Evolutionary conservation across 495 filamentous ascomycete species (phyloP).

Genomic region (Tuber aestivum): DNA sequence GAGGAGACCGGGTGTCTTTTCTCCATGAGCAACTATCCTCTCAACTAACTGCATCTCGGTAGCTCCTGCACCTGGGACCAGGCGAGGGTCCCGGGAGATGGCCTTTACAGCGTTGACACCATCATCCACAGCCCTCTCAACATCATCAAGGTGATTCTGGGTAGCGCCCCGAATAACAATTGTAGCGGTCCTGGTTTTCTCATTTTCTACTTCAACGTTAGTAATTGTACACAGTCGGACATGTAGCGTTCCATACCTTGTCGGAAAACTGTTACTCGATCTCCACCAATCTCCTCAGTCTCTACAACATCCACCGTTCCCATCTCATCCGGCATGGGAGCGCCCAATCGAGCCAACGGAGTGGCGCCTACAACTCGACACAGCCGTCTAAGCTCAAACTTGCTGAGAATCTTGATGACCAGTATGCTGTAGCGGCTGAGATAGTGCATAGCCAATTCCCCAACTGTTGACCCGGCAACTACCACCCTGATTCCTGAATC

Average conservation of each 20-base stretch:
- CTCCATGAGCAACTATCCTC: slow-evolving; percentile 77
- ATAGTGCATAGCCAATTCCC: slow-evolving; percentile 94
- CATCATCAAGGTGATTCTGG: slow-evolving; percentile 94
- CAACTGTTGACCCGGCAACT: slow-evolving; percentile 81
- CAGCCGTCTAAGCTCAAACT: slow-evolving; percentile 88
- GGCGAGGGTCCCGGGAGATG: slow-evolving; percentile 82
- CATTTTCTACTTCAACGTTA: slow-evolving; percentile 56
- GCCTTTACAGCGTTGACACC: slow-evolving; percentile 99
- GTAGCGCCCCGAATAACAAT: slow-evolving; percentile 93
- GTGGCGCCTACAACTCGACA: slow-evolving; percentile 96
- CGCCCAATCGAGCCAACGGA: slow-evolving; percentile 87
- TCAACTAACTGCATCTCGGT: slow-evolving; percentile 94
- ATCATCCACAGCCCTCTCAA: slow-evolving; percentile 96
- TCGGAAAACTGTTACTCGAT: slow-evolving; percentile 96
- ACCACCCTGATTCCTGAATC: slow-evolving; percentile 90
- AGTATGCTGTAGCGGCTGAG: slow-evolving; percentile 94
- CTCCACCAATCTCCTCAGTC: slow-evolving; percentile 96
- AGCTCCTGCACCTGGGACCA: slow-evolving; percentile 92
- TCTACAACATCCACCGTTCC: slow-evolving; percentile 90
- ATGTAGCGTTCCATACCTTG: slow-evolving; percentile 49
- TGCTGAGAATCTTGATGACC: slow-evolving; percentile 94
- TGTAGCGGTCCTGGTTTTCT: slow-evolving; percentile 85
- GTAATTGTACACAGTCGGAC: not conserved
- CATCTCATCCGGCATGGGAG: slow-evolving; percentile 99
- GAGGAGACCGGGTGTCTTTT: slow-evolving; percentile 82